Percentiles rank a stretch among this genome's conserved stretches.
Conservation (phyloP, 1,139 yeast species). For the Protomyces pachydermus region DNA sequence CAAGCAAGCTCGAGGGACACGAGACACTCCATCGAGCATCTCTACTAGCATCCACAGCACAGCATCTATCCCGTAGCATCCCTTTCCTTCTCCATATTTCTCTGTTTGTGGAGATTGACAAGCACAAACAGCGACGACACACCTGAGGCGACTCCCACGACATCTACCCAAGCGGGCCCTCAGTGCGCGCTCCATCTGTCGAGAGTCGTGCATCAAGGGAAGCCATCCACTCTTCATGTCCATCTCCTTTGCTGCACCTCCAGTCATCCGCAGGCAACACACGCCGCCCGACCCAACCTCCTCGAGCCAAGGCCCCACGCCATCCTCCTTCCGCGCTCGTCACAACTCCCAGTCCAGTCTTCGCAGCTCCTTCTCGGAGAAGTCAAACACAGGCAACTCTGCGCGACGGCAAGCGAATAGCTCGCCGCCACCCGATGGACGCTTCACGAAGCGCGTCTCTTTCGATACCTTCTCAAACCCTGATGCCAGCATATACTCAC, state of each 20-base stretch:
- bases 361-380: conserved; percentile 1
- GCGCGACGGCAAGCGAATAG: conserved; percentile 6
- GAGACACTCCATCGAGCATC: too few relatives aligned
- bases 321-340: neutral
- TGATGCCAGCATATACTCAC: conserved; percentile 43
- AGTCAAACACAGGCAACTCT: neutral
- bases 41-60: too few relatives aligned
- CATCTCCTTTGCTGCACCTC: conserved; percentile 24
- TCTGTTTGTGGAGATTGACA: too few relatives aligned
- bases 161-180: too few relatives aligned
- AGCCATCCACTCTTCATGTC: neutral
- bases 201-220: too few relatives aligned
- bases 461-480: conserved; percentile 52
- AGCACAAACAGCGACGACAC: too few relatives aligned
- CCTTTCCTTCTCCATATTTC: too few relatives aligned
- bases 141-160: too few relatives aligned
- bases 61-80: too few relatives aligned
- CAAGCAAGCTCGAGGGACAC: too few relatives aligned
- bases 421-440: conserved; percentile 17
- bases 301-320: neutral
- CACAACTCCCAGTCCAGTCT: conserved; percentile 17
- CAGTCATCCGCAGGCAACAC: conserved; percentile 5
- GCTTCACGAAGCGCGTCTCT: conserved; percentile 42
- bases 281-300: conserved; percentile 2
- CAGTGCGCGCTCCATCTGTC: too few relatives aligned